A percentile compares a stretch with the other conserved stretches of the same genome.
phyloP scores from a whole-genome alignment of 2,329 filamentous ascomycete species.

The Stagonosporopsis cucurbitacearum region DNA sequence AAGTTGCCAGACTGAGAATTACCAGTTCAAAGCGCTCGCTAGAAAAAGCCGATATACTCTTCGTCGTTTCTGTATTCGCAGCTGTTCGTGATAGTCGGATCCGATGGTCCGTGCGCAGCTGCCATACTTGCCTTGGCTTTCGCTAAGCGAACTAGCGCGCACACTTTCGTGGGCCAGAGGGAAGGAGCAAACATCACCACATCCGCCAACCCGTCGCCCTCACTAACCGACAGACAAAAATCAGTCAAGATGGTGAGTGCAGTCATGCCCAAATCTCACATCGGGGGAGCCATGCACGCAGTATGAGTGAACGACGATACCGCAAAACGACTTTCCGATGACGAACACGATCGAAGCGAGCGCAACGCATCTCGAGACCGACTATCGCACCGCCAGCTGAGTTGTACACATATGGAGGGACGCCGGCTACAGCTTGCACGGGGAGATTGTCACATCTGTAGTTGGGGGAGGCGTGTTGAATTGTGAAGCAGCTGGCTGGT shows the following conservation, averaged over 20 bases:
- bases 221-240: slow-evolving; percentile 46
- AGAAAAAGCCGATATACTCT: not conserved
- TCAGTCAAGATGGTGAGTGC: slow-evolving; percentile 52
- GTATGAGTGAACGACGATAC: slow-evolving; percentile 35
- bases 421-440: slow-evolving; percentile 2
- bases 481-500: not conserved
- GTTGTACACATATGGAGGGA: not conserved
- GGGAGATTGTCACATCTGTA: not conserved
- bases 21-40: not conserved
- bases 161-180: slow-evolving; percentile 1
- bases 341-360: slow-evolving; percentile 27
- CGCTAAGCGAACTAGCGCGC: slow-evolving; percentile 16
- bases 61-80: not conserved
- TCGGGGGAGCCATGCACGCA: slow-evolving; percentile 26
- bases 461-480: not conserved
- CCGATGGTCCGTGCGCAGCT: not conserved
- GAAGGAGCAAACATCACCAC: slow-evolving; percentile 31
- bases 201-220: slow-evolving; percentile 45
- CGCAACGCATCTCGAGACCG: slow-evolving; percentile 19
- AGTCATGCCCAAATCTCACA: slow-evolving; percentile 4
- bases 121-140: not conserved
- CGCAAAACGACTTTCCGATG: slow-evolving; percentile 25
- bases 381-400: not conserved
- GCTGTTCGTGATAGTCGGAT: not conserved
- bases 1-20: too few species aligned